Evolutionary conservation across 2,329 filamentous ascomycete species (phyloP), one percentile per base, ranked within the genome.

Genomic region (Diaporthe caulivora): DNA sequence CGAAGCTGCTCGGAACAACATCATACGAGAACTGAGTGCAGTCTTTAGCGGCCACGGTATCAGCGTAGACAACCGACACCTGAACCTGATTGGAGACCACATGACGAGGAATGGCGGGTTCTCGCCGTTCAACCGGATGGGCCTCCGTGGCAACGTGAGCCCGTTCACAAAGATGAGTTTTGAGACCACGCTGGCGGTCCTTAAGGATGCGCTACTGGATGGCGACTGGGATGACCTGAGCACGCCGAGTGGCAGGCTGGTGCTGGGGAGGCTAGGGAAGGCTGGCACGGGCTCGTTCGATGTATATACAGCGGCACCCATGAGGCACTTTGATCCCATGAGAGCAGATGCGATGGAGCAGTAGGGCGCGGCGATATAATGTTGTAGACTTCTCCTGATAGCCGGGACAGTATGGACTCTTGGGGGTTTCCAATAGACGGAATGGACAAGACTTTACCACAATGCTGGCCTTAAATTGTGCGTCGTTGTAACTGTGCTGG

Each of bases 101-200:
- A 99, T 99, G 97, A 99, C 97, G n/a, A 90, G 96, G 70, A 92
- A 92, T 74, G 97, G 97, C 77, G 92, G 91, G 1, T 99, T 97
- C 85, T 93, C 92, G 62, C 92, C 97, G 0, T 99, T 99, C 86
- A 98, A 94, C 84, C 93, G 97, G 64, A 97, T 94, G 80, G 97
- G 96, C 1, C 87, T 99, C 75, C 92, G 91, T 80, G 92, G 94
- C 76, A 95, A 94, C 79, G 92, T 96, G 37, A 95, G 92, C 77
- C 95, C 97, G 0, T 96, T 99, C 78, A 96, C 97, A 84, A 98
- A 98, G 89, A 98, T 98, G 96, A 97, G 94, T 82, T 99, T 98
- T 85, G 97, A 99, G 89, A 99, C 97, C 5, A 99, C 97, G 2
- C 90, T 98, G 51, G 92, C 93, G 0, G 98, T 98, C 87, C 87